Evolutionary conservation across 2,329 filamentous ascomycete genomes (phyloP), one percentile per base, ranked within the genome.

Genomic region (Ceratocystis ficicola): DNA sequence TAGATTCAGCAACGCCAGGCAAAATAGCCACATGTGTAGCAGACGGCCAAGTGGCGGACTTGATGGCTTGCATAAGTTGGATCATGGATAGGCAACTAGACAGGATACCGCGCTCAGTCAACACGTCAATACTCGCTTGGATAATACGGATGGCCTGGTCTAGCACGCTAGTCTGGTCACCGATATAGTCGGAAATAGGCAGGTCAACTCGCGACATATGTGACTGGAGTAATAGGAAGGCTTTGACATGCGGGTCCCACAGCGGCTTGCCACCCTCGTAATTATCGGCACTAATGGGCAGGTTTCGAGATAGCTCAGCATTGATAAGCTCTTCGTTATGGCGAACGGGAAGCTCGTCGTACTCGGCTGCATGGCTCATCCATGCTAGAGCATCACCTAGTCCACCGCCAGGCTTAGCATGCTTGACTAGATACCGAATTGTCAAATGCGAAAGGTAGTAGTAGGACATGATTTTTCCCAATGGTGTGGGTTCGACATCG

Each of bases 321-420:
- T 99, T 99, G 79, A 99, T 91, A 57, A 99, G 84, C 73, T 99
- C 95, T 77, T 99, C 94, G 73, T 99, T 99, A 77, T 99, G 94
- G 5, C 94, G 90, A 28, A 99, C 94, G 0, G 94, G 94, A 0
- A 99, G 85, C 76, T 99, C 95, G 73, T 99, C 92, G 75, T 97
- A 99, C 78, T 99, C 94, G 1, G 88, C 90, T 0, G 95, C 94
- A 64, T 86, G 85, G 69, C 87, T 93, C 86, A 99, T 94, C 93
- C 92, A 97, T 3, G 86, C 85, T 0, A 99, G 80, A 0, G 86
- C 90, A 70, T 97, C 89, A 10, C 86, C 81, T 73, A 99, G 95
- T 0, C 82, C 84, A 1, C 89, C 90, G 20, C 86, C 78, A 0
- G 85, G 82, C 71, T 89, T 93, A 28, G 88, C 89, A 70, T 93